Evolutionary conservation across 1,284 basidiomycete genomes (phyloP).

Genomic region (Bondarzewia mesenterica): DNA sequence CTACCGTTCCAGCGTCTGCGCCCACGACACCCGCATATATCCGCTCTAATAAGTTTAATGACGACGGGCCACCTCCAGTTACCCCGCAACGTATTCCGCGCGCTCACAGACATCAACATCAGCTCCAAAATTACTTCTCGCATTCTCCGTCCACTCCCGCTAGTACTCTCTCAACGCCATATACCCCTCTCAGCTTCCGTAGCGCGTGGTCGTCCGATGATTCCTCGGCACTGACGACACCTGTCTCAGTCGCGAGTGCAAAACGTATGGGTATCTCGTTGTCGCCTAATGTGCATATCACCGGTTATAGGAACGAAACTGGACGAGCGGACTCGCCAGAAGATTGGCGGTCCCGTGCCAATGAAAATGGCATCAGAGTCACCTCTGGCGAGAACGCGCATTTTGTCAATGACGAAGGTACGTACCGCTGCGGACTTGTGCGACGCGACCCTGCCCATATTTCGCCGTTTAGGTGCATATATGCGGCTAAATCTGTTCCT

Average conservation of each 20-base stretch:
- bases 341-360: constrained; percentile 67
- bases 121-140: constrained; percentile 22
- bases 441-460: constrained; percentile 1
- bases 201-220: constrained; percentile 43
- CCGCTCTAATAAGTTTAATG: constrained; percentile 24
- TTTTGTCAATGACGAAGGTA: constrained; percentile 36
- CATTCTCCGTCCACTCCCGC: constrained; percentile 36
- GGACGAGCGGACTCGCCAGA: constrained; percentile 49
- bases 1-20: constrained; percentile 32
- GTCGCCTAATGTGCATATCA: constrained; percentile 22
- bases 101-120: constrained; percentile 24
- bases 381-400: constrained; percentile 28
- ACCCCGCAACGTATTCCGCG: constrained; percentile 38
- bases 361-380: constrained; percentile 64
- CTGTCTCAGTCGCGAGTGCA: constrained; percentile 26
- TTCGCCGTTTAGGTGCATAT: constrained; percentile 27
- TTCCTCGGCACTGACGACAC: constrained; percentile 51
- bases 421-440: constrained; percentile 4
- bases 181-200: constrained; percentile 58
- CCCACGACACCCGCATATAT: constrained; percentile 36
- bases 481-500: constrained; percentile 20
- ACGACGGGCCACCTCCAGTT: constrained; percentile 29
- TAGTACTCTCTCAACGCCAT: constrained; percentile 41
- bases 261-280: constrained; percentile 30
- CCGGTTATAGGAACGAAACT: constrained; percentile 9